These are phyloP conservation scores for Nothophoma quercina DNA, from an alignment of 2,329 filamentous ascomycete species.

Conservation along the genomic window DNA sequence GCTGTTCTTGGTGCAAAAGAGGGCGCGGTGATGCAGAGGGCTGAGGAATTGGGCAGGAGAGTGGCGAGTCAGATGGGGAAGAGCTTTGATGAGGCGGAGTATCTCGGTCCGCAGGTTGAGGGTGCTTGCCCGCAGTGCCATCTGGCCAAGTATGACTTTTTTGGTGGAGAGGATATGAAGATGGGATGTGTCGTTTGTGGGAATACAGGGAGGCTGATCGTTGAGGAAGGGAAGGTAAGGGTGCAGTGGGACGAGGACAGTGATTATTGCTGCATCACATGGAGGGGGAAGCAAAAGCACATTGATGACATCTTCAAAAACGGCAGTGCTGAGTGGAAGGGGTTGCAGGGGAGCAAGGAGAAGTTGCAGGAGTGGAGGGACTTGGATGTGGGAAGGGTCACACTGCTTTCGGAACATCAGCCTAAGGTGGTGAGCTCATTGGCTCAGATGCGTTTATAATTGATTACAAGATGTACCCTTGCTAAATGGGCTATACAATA, in stretches of 20 bases:
- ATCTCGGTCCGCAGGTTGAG: constrained; percentile 6
- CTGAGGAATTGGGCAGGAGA: constrained; percentile 1
- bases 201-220: constrained; percentile 11
- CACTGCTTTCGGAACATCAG: neutral
- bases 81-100: constrained; percentile 14
- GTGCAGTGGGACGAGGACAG: constrained; percentile 11
- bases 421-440: neutral
- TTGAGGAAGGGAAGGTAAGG: neutral
- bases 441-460: neutral
- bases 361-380: constrained; percentile 12
- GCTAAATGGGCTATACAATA: neutral
- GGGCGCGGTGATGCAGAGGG: constrained; percentile 1
- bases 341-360: constrained; percentile 9
- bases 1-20: constrained; percentile 3
- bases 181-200: constrained; percentile 21
- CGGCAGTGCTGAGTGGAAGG: constrained; percentile 16
- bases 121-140: constrained; percentile 18
- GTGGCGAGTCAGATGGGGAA: constrained; percentile 17
- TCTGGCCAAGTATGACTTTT: constrained; percentile 15
- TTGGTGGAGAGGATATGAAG: constrained; percentile 9
- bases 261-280: constrained; percentile 18
- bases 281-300: constrained; percentile 21
- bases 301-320: constrained; percentile 21
- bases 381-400: constrained; percentile 1
- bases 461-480: neutral